Evolutionary conservation across 23 red algal species (phyloP).

Genomic region (Cyanidioschyzon merolae): DNA sequence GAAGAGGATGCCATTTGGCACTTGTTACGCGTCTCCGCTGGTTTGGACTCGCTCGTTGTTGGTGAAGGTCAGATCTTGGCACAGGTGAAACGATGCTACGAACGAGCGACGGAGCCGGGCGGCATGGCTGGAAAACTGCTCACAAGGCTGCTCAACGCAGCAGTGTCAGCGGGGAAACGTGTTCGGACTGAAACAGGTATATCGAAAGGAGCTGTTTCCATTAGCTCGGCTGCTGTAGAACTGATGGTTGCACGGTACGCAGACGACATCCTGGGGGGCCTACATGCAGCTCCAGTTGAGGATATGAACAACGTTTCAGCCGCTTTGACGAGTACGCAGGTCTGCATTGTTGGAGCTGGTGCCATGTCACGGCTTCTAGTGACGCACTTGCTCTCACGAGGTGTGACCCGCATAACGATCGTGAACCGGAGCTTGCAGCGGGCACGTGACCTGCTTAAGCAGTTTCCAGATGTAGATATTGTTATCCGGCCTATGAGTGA

Average conservation of each 20-base stretch:
- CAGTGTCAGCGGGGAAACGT: conserved; percentile 91
- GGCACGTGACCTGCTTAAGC: conserved; percentile 63
- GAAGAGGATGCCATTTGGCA: conserved; percentile 84
- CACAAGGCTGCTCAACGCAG: conserved; percentile 48
- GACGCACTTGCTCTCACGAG: conserved; percentile 57
- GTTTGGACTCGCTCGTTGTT: conserved; percentile 86
- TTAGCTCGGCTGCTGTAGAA: conserved; percentile 88
- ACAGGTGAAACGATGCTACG: conserved; percentile 88
- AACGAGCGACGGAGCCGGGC: conserved; percentile 60
- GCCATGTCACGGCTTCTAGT: conserved; percentile 88
- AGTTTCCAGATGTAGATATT: conserved; percentile 70
- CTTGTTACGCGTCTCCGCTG: conserved; percentile 66
- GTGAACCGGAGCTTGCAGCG: conserved; percentile 70
- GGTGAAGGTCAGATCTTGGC: conserved; percentile 96
- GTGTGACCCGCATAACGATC: conserved; percentile 47
- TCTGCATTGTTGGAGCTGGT: conserved; percentile 85
- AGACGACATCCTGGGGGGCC: conserved; percentile 25
- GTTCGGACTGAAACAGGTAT: conserved; percentile 91
- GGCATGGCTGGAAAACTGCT: conserved; percentile 86
- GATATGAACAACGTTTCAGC: conserved; percentile 16
- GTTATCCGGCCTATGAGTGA: conserved; percentile 30
- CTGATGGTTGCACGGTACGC: conserved; percentile 44
- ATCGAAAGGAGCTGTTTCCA: conserved; percentile 84
- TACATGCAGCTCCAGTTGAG: neutral
- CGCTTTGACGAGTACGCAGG: neutral